Base-by-base conservation (phyloP, 306 rosid genomes). In the Inga oerstediana region DNA sequence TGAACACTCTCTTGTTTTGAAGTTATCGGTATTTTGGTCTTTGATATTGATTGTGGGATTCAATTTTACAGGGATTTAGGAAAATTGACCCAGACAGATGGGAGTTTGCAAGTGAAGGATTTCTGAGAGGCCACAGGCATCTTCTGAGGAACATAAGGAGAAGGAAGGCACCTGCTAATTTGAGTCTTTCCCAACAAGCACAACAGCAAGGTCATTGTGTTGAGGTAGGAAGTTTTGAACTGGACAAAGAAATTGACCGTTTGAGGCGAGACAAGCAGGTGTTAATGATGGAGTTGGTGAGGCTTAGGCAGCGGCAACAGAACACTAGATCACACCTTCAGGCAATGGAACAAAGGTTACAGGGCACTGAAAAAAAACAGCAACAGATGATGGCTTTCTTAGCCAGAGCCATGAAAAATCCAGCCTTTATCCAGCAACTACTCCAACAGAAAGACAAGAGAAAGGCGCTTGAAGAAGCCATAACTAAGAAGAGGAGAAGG, bases 91-190 rank as follows among this genome's bases (percentile, higher is more conserved):
- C 93, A 74, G 92, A 92, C 77, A 90, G 79, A 76, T 95, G 99
- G 99, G 96, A 93, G 79, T 93, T 95, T 81, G 94, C 98, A 10
- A 92, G 88, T 74, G 99, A 90, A 81, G 94, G 94, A 46, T 95
- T 95, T 81, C 44, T 89, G 3, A 87, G 94, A 54, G 93, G 91
- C 56, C 92, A 93, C 39, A 90, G 76, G 88, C 91, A 93, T 58
- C 87, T 93, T 17, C 85, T 95, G 11, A 92, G 80, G 79, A 90
- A 65, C 88, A 91, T 95, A 54, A 89, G 79, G 88, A 92, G 99
- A 83, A 89, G 87, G 79, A 92, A 84, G 54, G 76, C 88, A 71
- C 85, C 88, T 79, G 65, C 85, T 76, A 94, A 90, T 74, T 83
- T 81, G 14, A 54, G 34, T 34, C 80, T 74, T 34, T 83, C 89